Percentiles rank a stretch among this genome's conserved stretches.
These are phyloP conservation scores for Coccomyxa subellipsoidea DNA, from an alignment of 163 green algal genomes.

Conservation along the genomic window DNA sequence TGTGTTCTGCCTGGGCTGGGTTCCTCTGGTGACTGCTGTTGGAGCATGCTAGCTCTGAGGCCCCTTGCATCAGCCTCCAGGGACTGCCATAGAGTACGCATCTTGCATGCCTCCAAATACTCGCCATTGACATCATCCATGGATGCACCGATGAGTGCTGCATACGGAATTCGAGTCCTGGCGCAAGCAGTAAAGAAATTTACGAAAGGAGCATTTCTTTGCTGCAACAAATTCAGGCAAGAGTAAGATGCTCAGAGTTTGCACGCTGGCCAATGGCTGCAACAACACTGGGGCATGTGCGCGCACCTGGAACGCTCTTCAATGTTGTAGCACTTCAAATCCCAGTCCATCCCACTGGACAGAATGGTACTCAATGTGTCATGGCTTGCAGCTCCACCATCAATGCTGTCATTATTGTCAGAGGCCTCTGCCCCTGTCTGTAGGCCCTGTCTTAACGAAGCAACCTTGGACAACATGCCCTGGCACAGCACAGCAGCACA, in stretches of 20 bases:
- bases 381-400: not conserved
- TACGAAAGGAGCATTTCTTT: not conserved
- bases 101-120: not conserved
- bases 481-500: not conserved
- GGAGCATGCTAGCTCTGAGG: not conserved
- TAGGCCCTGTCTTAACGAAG: not conserved
- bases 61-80: not conserved
- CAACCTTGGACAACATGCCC: not conserved
- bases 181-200: not conserved
- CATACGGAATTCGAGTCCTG: not conserved
- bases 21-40: not conserved
- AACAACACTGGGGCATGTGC: too few relatives aligned
- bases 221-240: not conserved
- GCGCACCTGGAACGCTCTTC: conserved; percentile 5
- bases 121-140: not conserved
- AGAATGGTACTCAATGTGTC: not conserved
- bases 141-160: not conserved
- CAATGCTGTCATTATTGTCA: too few relatives aligned
- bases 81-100: not conserved
- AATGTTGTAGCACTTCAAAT: not conserved
- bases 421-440: not conserved
- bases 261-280: too few relatives aligned
- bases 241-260: too few relatives aligned
- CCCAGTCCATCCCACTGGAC: not conserved
- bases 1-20: too few relatives aligned